Conservation (phyloP, 179 eudicot genomes). For the Camellia oleifera region DNA sequence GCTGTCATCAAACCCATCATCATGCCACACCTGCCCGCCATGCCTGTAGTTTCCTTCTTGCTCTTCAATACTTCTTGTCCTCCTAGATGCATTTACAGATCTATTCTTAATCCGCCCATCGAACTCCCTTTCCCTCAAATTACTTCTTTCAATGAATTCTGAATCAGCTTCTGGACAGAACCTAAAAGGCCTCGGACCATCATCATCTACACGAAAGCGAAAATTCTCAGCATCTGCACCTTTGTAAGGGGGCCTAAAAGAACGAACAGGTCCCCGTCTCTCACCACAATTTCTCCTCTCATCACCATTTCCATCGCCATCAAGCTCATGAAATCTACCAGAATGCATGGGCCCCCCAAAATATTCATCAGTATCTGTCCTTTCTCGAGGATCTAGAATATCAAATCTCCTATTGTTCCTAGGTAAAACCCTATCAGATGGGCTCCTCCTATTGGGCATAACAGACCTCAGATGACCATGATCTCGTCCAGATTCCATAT, state of each 20-base stretch:
- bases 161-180: slow-evolving; percentile 27
- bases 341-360: slow-evolving; percentile 19
- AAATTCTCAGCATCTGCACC: slow-evolving; percentile 21
- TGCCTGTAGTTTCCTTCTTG: slow-evolving; percentile 30
- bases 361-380: slow-evolving; percentile 27
- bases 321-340: slow-evolving; percentile 25
- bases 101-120: slow-evolving; percentile 26
- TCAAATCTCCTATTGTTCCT: slow-evolving; percentile 30
- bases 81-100: slow-evolving; percentile 19
- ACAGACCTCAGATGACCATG: slow-evolving; percentile 23
- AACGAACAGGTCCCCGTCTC: slow-evolving; percentile 25
- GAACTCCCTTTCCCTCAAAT: slow-evolving; percentile 35
- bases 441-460: slow-evolving; percentile 29
- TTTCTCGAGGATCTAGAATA: slow-evolving; percentile 26
- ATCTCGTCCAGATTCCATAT: slow-evolving; percentile 25
- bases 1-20: slow-evolving; percentile 27
- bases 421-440: slow-evolving; percentile 24
- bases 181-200: slow-evolving; percentile 29
- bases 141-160: slow-evolving; percentile 32
- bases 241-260: slow-evolving; percentile 28
- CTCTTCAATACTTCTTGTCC: slow-evolving; percentile 31
- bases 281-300: slow-evolving; percentile 35
- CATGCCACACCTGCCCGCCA: slow-evolving; percentile 36
- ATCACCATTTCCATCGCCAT: slow-evolving; percentile 29
- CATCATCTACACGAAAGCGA: slow-evolving; percentile 27